phyloP scores from a whole-genome alignment of 345 rosid species.

The Dovyalis caffra region DNA sequence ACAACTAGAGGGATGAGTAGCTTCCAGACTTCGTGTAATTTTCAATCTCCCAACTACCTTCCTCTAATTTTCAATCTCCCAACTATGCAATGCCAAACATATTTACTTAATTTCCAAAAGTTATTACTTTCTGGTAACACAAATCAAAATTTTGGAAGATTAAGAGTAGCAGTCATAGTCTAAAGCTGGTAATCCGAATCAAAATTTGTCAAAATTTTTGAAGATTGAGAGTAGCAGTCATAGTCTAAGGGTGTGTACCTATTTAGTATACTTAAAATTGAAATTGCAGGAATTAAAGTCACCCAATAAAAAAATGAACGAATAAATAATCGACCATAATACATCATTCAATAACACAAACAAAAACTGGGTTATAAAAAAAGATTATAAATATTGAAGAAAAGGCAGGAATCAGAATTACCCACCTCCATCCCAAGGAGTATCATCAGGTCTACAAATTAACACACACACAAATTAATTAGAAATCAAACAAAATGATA shows the following conservation, averaged over 20 bases:
- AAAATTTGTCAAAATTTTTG: too few species aligned
- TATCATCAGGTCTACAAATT: constrained; percentile 65
- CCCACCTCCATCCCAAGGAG: constrained; percentile 90
- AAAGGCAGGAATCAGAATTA: constrained; percentile 5
- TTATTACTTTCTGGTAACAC: neutral
- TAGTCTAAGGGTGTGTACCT: neutral
- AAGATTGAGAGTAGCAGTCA: neutral
- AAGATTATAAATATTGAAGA: neutral
- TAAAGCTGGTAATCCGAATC: neutral
- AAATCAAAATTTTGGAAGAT: neutral
- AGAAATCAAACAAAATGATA: neutral
- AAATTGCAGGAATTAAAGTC: neutral
- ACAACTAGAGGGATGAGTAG: neutral
- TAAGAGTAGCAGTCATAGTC: neutral
- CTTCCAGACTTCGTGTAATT: neutral
- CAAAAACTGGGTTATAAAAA: too few species aligned
- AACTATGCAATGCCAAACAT: neutral
- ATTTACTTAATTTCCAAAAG: neutral
- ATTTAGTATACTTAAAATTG: neutral
- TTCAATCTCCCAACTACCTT: neutral
- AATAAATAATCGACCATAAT: neutral
- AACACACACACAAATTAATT: constrained; percentile 2
- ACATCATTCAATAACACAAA: neutral
- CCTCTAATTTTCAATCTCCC: neutral
- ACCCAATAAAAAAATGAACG: neutral